Evolutionary conservation across 495 filamentous ascomycete genomes (phyloP), one percentile per base, ranked within the genome.

Genomic region (Tirmania nivea): DNA sequence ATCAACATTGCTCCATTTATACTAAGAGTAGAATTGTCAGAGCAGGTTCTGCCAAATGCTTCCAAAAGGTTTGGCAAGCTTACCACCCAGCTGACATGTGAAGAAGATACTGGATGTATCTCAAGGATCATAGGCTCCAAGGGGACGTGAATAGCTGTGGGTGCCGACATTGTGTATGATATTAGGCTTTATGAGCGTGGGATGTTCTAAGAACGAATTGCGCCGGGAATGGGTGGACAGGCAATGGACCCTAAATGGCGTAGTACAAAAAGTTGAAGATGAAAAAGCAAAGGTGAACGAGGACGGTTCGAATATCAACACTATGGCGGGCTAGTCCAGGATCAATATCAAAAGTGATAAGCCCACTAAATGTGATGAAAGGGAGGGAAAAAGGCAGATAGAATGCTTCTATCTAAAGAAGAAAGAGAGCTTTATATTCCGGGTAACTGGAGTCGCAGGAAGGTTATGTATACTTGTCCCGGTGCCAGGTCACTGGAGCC

Each of bases 111-210:
- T 9, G 62, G 60, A 39, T 64, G 63, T 49, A 64, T 64, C 62
- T 64, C 62, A 58, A 64, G 54, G n/a, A 58, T 64, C 62, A 64
- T 64, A 36, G 62, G 62, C 58, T 62, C 64, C 61, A 64, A 56
- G 19, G 62, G 62, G 49, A 64, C 63, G 52, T 64, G 62, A 51
- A 64, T 45, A 45, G 39, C 58, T 62, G 63, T 59, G 49, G 62
- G 63, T 49, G 62, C 62, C 21, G 62, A 62, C 62, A 64, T 64
- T 48, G 42, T 50, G 37, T 48, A 21, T 55, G 39, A 45, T 45
- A 14, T 45, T 45, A 19, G 39, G 39, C 39, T 45, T 14, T 45
- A 4, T n/a, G n/a, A n/a, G n/a, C n/a, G n/a, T n/a, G 12, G 3
- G 39, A 4, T 45, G 17, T 2, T 4, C 39, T 45, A 19, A 6